phyloP scores from a whole-genome alignment of 345 rosid genomes.

The Eucalyptus paniculata region DNA sequence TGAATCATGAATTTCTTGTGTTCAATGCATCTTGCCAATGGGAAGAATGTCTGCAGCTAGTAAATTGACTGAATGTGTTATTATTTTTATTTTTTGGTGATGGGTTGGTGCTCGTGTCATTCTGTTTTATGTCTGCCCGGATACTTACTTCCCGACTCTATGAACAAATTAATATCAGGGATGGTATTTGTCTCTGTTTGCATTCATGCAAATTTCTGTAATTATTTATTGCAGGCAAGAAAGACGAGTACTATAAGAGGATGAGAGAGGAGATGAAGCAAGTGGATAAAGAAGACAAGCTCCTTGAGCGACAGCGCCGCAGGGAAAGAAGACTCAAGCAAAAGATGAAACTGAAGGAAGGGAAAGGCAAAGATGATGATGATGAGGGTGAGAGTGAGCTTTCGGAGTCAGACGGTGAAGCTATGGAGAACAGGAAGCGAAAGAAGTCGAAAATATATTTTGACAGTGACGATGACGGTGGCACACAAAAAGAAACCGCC shows the following conservation, averaged over 20 bases:
- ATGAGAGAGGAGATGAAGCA: conserved; percentile 65
- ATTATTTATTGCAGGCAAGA: conserved; percentile 27
- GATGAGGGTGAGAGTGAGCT: conserved; percentile 23
- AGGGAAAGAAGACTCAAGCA: conserved; percentile 57
- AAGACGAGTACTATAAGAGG: conserved; percentile 45
- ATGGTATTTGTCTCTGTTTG: not conserved
- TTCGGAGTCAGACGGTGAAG: conserved; percentile 40
- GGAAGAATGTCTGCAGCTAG: not conserved
- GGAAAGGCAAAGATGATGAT: conserved; percentile 11
- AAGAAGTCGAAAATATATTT: conserved; percentile 45
- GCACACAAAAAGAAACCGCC: not conserved
- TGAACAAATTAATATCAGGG: not conserved
- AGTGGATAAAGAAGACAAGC: conserved; percentile 76
- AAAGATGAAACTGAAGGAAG: conserved; percentile 67
- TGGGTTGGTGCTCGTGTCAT: not conserved
- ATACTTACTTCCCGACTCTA: not conserved
- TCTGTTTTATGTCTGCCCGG: not conserved
- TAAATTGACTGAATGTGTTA: not conserved
- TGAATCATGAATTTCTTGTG: not conserved
- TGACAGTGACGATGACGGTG: conserved; percentile 24
- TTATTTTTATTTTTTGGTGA: not conserved
- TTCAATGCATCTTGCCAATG: not conserved
- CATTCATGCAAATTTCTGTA: not conserved
- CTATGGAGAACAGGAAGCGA: conserved; percentile 4
- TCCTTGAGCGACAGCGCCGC: conserved; percentile 49